Evolutionary conservation across 2,329 filamentous ascomycete genomes (phyloP).

Genomic region (Pseudogymnoascus sp.): DNA sequence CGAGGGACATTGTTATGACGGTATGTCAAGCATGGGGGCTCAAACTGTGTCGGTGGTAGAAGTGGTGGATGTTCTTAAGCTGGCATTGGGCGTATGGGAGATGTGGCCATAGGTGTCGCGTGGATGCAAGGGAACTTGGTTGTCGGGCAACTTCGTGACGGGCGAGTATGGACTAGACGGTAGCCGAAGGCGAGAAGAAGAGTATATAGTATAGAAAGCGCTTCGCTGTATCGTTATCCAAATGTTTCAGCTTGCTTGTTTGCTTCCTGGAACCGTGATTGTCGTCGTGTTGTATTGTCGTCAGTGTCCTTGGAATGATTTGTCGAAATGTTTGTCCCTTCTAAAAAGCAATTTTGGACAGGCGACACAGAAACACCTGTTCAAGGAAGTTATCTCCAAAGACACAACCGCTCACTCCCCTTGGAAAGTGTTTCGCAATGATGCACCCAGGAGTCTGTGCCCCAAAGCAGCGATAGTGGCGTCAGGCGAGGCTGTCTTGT

Average conservation of each 20-base stretch:
- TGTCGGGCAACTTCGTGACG: neutral
- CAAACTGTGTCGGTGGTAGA: neutral
- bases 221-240: neutral
- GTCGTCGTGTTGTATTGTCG: neutral
- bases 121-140: neutral
- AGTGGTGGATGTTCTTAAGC: neutral
- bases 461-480: slow-evolving; percentile 3
- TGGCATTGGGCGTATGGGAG: neutral
- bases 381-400: neutral
- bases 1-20: slow-evolving; percentile 40
- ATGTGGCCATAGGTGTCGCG: neutral
- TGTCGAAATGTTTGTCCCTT: neutral
- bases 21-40: neutral
- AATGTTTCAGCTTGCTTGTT: neutral
- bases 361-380: neutral
- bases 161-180: neutral
- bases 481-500: neutral
- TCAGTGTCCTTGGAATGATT: neutral
- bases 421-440: neutral
- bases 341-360: neutral
- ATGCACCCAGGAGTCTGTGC: neutral
- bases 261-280: neutral
- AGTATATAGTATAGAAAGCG: neutral
- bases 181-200: neutral
- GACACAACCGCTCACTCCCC: neutral